phyloP scores from a whole-genome alignment of 176 grass and related monocot species.

The Ensete glaucum region DNA sequence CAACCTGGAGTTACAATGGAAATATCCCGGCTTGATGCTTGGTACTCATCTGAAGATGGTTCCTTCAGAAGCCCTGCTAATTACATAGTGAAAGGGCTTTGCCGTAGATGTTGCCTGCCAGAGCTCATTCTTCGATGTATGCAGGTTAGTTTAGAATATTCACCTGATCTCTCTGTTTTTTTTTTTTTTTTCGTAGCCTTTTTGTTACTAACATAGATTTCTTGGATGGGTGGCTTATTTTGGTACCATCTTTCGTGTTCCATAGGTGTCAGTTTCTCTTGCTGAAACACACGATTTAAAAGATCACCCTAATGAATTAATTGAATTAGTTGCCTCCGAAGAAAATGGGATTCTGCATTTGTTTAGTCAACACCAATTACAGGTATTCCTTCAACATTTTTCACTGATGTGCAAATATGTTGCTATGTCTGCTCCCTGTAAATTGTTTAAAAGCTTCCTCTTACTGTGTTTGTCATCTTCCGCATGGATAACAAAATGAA shows the following conservation, averaged over 20 bases:
- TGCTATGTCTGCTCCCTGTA: not conserved
- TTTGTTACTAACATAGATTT: not conserved
- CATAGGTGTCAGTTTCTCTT: slow-evolving; percentile 67
- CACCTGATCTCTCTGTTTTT: not conserved
- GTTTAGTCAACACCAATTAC: slow-evolving; percentile 89
- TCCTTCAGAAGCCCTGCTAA: slow-evolving; percentile 48
- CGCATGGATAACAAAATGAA: not conserved
- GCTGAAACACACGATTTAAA: slow-evolving; percentile 54
- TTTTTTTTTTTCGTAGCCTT: not conserved
- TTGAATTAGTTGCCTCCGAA: slow-evolving; percentile 78
- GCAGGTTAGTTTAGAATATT: slow-evolving; percentile 46
- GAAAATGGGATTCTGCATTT: slow-evolving; percentile 71
- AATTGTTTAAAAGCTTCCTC: not conserved
- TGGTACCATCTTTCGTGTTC: slow-evolving; percentile 6
- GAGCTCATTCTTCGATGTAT: slow-evolving; percentile 90
- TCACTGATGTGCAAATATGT: not conserved
- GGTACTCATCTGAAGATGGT: slow-evolving; percentile 67
- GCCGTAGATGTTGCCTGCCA: slow-evolving; percentile 75
- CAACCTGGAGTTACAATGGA: slow-evolving; percentile 88
- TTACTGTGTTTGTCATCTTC: not conserved
- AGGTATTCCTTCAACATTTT: slow-evolving; percentile 31
- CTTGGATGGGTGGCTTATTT: not conserved
- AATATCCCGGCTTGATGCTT: slow-evolving; percentile 94
- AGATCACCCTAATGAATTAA: slow-evolving; percentile 48
- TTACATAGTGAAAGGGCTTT: slow-evolving; percentile 72